Conservation (phyloP, 345 rosid genomes). For the Barbarea vulgaris region DNA sequence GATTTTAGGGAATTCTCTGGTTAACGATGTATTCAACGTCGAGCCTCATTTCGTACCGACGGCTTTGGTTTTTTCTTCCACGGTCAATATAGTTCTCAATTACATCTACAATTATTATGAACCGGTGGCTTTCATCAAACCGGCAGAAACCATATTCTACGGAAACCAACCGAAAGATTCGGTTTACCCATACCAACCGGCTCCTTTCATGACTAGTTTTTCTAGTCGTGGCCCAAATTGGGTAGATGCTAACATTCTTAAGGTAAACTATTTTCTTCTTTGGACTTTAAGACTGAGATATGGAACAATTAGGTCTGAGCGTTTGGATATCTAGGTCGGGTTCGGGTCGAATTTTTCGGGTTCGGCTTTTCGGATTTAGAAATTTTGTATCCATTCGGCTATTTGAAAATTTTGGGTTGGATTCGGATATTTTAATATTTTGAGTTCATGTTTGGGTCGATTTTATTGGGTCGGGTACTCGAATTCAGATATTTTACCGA, state of each 20-base stretch:
- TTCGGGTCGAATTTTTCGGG: too few species aligned
- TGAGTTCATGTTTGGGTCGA: too few species aligned
- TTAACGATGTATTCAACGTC: constrained; percentile 26
- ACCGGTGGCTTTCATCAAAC: constrained; percentile 50
- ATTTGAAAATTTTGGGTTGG: too few species aligned
- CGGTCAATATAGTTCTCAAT: constrained; percentile 41
- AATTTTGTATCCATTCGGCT: too few species aligned
- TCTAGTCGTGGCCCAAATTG: constrained; percentile 61
- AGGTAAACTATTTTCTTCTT: constrained; percentile 45
- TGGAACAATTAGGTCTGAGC: too few species aligned
- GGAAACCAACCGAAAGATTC: constrained; percentile 18
- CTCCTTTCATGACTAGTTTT: constrained; percentile 66
- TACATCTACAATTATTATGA: constrained; percentile 55
- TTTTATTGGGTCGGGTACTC: too few species aligned
- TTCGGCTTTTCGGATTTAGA: too few species aligned
- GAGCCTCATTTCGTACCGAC: constrained; percentile 70
- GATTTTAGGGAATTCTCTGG: constrained; percentile 50
- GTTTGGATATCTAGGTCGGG: too few species aligned
- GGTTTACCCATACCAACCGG: constrained; percentile 40
- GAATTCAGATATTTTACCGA: too few species aligned
- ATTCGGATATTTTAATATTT: too few species aligned
- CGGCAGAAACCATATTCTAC: constrained; percentile 45
- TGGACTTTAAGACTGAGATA: too few species aligned
- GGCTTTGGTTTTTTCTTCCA: constrained; percentile 38
- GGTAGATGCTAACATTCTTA: constrained; percentile 59